These are phyloP conservation scores for Thuja plicata DNA, from an alignment of 83 land plant species.

Conservation along the genomic window DNA sequence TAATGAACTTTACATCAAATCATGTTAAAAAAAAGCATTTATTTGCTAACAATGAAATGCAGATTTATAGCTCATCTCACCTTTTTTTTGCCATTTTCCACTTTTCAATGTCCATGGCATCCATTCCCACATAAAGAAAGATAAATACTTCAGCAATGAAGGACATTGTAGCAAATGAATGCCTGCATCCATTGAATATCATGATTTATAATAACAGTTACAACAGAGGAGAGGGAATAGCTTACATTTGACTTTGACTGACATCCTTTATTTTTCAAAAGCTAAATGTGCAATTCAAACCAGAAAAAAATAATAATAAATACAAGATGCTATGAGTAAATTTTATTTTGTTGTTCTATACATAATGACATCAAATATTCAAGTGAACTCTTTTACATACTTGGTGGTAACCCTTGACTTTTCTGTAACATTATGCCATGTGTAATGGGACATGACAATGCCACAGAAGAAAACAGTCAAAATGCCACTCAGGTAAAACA, in stretches of 20 bases:
- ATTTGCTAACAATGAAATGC: background rate
- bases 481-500: constrained; percentile 85
- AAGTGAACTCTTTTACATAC: constrained; percentile 24
- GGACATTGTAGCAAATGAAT: constrained; percentile 86
- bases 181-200: constrained; percentile 41
- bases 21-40: background rate
- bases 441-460: constrained; percentile 98
- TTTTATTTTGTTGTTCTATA: background rate
- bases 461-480: constrained; percentile 98
- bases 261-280: background rate
- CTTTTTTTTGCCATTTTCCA: constrained; percentile 59
- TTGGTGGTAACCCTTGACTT: constrained; percentile 85
- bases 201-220: background rate
- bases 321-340: background rate
- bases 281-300: background rate
- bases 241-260: background rate
- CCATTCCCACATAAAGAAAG: constrained; percentile 97
- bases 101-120: constrained; percentile 90
- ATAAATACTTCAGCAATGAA: constrained; percentile 85
- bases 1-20: background rate
- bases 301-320: background rate
- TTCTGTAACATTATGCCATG: constrained; percentile 98
- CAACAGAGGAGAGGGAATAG: background rate
- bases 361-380: background rate
- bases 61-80: background rate